Evolutionary conservation across 352 stramenopile genomes (phyloP), one percentile per base, ranked within the genome.

Genomic region (Phytophthora pseudosyringae): DNA sequence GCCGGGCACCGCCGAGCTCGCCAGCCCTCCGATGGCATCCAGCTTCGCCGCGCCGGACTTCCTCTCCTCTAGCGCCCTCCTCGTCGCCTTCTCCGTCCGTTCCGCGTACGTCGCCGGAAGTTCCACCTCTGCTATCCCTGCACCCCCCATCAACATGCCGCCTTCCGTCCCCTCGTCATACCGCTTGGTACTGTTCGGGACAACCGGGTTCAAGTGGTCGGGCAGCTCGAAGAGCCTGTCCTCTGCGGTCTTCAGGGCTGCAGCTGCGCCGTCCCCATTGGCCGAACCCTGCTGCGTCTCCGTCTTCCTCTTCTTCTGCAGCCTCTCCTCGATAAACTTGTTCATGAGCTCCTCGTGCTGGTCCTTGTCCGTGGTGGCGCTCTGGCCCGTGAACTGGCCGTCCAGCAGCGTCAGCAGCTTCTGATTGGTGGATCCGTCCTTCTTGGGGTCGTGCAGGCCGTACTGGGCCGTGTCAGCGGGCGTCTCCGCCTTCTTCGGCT

Each of bases 261-360:
- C 36, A 47, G 54, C 39, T 11, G 49, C 49, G 10, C 61, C 35
- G 0, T 46, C 8, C 2, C 11, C 40, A 18, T 41, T 32, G 10
- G 3, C 35, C 31, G 7, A 13, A 13, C 29, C 35, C 13, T 50
- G 10, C 28, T 50, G 26, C 8, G 1, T 32, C 8, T 59, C 44
- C 0, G 69, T 51, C 3, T 44, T 58, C 16, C 70, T 68, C 35
- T 75, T 83, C 51, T 82, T 86, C 21, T 83, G 71, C 36, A 94
- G 51, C 51, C 76, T 77, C 67, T 89, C 84, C 63, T 95, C 84
- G 59, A 95, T 90, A 66, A 90, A 95, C 51, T 89, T 78, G 67
- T 93, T 92, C 57, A 88, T 91, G 36, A 93, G 81, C 67, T 93
- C 78, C 61, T 91, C 85, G 59, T 93, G 83, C 64, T 89, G 83